Base-by-base conservation (phyloP, 139 green algal species). In the Volvox reticuliferus region DNA sequence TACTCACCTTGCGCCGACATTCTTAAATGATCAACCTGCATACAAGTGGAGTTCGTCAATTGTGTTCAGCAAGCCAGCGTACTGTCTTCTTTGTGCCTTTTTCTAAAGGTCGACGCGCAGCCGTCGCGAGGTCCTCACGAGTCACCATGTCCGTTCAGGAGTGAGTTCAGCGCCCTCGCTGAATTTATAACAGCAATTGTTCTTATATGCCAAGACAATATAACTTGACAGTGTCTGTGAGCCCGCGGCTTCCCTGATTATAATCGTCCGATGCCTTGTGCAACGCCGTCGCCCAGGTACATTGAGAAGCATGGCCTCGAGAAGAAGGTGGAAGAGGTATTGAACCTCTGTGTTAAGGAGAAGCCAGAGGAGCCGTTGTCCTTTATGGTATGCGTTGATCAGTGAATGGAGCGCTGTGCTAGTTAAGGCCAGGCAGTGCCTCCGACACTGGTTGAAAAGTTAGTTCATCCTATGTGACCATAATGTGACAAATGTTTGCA, bases 261-360 rank as follows among this genome's bases (percentile, higher is more conserved):
- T 75, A 12, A 75, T 26, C 61, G 50, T 65, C 28, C n/a, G 30
- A 36, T 35, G 30, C n/a, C 28, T 2, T 30, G n/a, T 62, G 32
- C 2, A 26, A 28, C 30, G 5, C 26, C 28, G 12, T 32, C 95
- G 22, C 96, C 97, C 91, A 96, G 97, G 71, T 99, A 99, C 94
- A 95, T 99, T 37, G 98, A 99, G 87, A 95, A 96, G 92, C 97
- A 99, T 84, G 77, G 32, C 63, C 91, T 98, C 37, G 93, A 96
- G 86, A 96, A 97, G 91, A 96, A 95, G 63, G 95, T 99, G 26
- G 98, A 99, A 95, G 95, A 99, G 65, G 96, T 96, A 13, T 97
- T 99, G 85, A 99, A 99, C 91, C 93, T 94, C 3, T 96, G 93
- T 62, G 97, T 99, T 26, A 99, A 99, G 94, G 91, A 93, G 68